Evolutionary conservation across 768 basidiomycete genomes (phyloP), one percentile per base, ranked within the genome.

Genomic region (Tylopilus rubrobrunneus): DNA sequence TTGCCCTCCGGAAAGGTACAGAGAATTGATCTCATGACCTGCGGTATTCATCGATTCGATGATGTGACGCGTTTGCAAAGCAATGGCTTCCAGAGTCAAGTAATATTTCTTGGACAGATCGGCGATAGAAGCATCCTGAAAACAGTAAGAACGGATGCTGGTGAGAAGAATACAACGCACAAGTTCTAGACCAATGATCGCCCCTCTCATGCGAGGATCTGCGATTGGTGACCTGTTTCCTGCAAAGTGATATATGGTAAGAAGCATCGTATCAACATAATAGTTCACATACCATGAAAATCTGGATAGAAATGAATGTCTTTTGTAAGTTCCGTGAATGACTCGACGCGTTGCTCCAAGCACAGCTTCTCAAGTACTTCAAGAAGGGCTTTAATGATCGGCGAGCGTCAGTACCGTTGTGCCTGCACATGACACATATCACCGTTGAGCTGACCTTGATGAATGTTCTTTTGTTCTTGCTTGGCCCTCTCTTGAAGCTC

Each of bases 181-280:
- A 50, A 98, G 82, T 45, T 86, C 79, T 44, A 98, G 80, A 29
- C 97, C 97, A 51, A 85, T 78, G 53, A 98, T 86, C 47, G 92
- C 88, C 19, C 97, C 97, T 36, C 89, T 80, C 96, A 98, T 97
- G 49, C 81, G 84, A n/a, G 91, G 79, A 68, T 99, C 97, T 2
- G 96, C 96, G 43, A 98, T 84, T 1, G 97, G 97, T 1, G 95
- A 98, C 56, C 97, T 81, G 71, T 99, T 99, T 37, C 96, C 94
- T 94, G 70, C 23, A 45, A 36, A 29, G 8, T 40, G 36, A 8
- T 56, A 36, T 39, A 36, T 39, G 36, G 7, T 56, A 36, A 50
- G 51, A 51, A 34, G 36, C 45, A 23, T 25, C n/a, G 9, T 14
- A 33, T 34, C 25, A 41, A 33, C 39, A 19, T 23, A 17, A 1